phyloP scores from a whole-genome alignment of 345 rosid genomes.

The Corchorus capsularis region DNA sequence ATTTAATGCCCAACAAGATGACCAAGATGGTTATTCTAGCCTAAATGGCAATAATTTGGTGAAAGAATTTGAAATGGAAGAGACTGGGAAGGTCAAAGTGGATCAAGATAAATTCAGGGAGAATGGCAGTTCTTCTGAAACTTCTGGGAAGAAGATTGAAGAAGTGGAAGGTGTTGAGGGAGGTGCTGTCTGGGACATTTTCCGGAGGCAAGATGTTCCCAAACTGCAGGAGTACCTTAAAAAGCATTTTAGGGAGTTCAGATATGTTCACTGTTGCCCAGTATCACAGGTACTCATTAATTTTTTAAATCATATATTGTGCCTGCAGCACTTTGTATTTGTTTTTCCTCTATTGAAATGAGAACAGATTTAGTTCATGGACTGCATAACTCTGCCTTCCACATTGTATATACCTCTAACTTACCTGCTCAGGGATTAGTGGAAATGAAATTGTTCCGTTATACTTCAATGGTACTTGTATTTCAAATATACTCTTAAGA shows the following conservation, averaged over 20 bases:
- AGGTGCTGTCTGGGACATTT: conserved; percentile 86
- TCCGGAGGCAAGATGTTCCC: conserved; percentile 70
- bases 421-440: neutral
- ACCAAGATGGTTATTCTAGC: neutral
- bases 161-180: conserved; percentile 39
- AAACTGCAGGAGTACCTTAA: conserved; percentile 62
- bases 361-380: neutral
- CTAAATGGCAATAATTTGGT: neutral
- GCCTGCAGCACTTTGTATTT: neutral
- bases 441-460: neutral
- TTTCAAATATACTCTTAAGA: too few relatives aligned
- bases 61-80: conserved; percentile 1
- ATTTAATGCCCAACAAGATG: neutral
- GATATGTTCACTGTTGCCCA: conserved; percentile 62
- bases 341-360: neutral
- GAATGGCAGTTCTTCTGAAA: neutral
- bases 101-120: conserved; percentile 10
- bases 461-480: neutral
- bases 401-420: too few relatives aligned
- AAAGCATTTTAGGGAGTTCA: conserved; percentile 69
- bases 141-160: conserved; percentile 4
- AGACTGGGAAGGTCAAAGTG: conserved; percentile 7
- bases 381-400: neutral
- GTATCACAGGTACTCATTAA: conserved; percentile 53
- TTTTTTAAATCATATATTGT: neutral